Conservation (phyloP, 2,329 filamentous ascomycete species). For the Aspergillus tanneri region DNA sequence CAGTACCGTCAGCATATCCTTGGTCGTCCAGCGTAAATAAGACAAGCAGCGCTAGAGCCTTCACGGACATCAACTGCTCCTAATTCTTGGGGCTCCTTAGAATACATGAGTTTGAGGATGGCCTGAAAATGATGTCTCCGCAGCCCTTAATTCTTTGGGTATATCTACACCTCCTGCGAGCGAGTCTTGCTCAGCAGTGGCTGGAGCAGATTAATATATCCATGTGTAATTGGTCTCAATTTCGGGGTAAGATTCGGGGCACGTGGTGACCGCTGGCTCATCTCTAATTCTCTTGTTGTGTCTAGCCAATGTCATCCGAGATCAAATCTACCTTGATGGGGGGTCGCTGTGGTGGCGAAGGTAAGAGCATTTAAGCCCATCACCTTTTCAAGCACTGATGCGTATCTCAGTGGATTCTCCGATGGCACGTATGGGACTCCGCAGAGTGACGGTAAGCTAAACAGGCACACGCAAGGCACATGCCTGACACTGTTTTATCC, state of each 20-base stretch:
- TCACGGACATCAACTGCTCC: too few species aligned
- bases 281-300: not conserved
- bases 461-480: too few species aligned
- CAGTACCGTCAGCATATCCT: too few species aligned
- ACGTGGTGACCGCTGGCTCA: not conserved
- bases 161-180: constrained; percentile 1
- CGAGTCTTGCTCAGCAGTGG: not conserved
- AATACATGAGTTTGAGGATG: too few species aligned
- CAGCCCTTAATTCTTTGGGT: too few species aligned
- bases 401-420: not conserved
- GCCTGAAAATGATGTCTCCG: too few species aligned
- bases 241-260: not conserved
- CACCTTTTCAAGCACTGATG: not conserved
- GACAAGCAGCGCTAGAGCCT: too few species aligned
- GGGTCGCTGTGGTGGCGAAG: not conserved
- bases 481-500: too few species aligned
- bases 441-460: not conserved
- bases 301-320: not conserved
- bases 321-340: not conserved
- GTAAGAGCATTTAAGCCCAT: not conserved
- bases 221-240: not conserved
- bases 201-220: not conserved
- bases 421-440: not conserved
- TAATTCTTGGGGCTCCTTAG: too few species aligned
- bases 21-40: too few species aligned